Conservation (phyloP, 371 early-diverging fungal genomes). For the Mortierella sp. region DNA sequence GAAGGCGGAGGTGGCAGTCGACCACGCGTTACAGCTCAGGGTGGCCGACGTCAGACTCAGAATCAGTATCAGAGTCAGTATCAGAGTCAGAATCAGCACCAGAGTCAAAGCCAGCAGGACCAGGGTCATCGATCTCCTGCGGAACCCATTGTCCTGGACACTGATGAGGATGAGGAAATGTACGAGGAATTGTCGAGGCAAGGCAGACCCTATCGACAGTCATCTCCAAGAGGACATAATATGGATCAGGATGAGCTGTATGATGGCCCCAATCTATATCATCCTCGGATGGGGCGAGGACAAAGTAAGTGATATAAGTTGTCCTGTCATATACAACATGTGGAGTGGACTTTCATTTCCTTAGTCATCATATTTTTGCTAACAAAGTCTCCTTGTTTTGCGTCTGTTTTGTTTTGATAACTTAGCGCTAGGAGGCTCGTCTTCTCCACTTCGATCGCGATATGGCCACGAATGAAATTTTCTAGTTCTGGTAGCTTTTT, state of each 20-base stretch:
- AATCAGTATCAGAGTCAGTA: too few species aligned
- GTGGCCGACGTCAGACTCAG: neutral
- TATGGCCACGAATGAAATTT: too few species aligned
- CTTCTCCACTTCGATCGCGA: too few species aligned
- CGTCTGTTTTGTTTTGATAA: too few species aligned
- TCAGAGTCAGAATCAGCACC: too few species aligned
- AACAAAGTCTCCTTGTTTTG: too few species aligned
- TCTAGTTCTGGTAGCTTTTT: too few species aligned
- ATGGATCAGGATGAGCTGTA: neutral
- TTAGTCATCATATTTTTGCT: neutral
- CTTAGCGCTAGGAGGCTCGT: too few species aligned
- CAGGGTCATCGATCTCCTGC: too few species aligned
- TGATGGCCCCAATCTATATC: conserved; percentile 16
- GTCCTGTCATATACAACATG: neutral
- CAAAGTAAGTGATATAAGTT: conserved; percentile 14
- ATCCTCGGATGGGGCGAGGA: conserved; percentile 36
- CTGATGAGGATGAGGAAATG: conserved; percentile 31
- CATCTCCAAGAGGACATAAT: too few species aligned
- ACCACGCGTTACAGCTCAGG: neutral
- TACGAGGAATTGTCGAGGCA: conserved; percentile 28
- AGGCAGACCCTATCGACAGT: conserved; percentile 1
- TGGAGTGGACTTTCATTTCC: neutral
- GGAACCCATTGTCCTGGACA: conserved; percentile 28
- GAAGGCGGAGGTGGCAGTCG: neutral
- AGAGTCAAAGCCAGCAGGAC: conserved; percentile 4